Conservation (phyloP, 345 rosid genomes). For the Dimocarpus longan region DNA sequence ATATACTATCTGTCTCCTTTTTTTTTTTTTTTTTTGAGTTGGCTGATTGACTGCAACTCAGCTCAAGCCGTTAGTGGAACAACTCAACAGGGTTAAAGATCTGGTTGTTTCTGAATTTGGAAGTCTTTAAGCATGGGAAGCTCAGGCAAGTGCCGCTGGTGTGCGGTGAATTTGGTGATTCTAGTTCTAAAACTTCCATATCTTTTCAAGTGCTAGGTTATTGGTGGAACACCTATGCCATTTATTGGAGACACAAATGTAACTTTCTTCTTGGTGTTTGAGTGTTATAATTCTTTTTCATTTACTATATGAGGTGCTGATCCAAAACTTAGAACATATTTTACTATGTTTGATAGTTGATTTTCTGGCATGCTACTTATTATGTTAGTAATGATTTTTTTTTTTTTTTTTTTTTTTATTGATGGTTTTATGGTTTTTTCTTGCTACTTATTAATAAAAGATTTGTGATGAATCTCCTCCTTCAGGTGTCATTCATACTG, state of each 20-base stretch:
- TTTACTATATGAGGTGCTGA: neutral
- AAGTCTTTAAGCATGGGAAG: conserved; percentile 84
- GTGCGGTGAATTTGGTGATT: conserved; percentile 56
- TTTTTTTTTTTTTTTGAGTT: conserved; percentile 1
- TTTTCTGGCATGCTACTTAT: neutral
- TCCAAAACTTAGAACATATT: neutral
- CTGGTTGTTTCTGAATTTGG: conserved; percentile 75
- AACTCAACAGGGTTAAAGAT: conserved; percentile 81
- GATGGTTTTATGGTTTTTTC: neutral
- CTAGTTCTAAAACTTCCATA: conserved; percentile 59
- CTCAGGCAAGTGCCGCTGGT: conserved; percentile 74
- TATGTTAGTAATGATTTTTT: neutral
- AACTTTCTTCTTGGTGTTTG: conserved; percentile 12
- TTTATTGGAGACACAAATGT: conserved; percentile 91
- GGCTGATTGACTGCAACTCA: conserved; percentile 56
- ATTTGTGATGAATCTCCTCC: neutral
- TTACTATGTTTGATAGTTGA: neutral
- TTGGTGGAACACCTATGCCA: conserved; percentile 84
- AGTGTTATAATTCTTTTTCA: conserved; percentile 6
- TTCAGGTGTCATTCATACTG: neutral
- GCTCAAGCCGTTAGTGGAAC: conserved; percentile 70
- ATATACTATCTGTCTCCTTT: neutral
- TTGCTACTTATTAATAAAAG: neutral
- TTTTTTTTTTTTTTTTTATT: neutral
- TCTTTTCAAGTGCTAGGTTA: conserved; percentile 61